Evolutionary conservation across 768 basidiomycete species (phyloP), one percentile per base, ranked within the genome.

Genomic region (Hygrocybe punicea): DNA sequence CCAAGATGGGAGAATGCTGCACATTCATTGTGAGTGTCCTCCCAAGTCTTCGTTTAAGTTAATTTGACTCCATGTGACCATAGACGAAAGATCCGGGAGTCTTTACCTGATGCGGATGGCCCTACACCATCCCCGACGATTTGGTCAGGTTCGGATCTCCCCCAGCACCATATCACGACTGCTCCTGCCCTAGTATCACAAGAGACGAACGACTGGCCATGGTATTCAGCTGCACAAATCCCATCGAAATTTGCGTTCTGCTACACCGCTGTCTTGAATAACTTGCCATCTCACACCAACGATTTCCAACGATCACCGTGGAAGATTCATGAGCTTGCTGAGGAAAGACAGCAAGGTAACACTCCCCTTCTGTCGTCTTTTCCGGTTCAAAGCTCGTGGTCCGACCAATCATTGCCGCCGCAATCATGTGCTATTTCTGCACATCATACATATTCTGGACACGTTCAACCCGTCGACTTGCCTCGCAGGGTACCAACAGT

Each of bases 1-100:
- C 59, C 51, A 14, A 67, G 71, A 25, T 76, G 79, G 79, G 59
- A 76, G n/a, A 67, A 64, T 62, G 64, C 63, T 14, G 51, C 58
- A 1, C 53, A 59, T 4, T 61, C 72, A 21, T 47, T 78, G 78
- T 80, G 51, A 63, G 77, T 66, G 8, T 29, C 23, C 46, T 55
- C 35, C 19, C 42, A 19, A n/a, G 19, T 34, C 55, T 21, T 53
- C 35, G 9, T 17, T 1, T 2, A 19, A 40, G n/a, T n/a, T 16
- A 21, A n/a, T 33, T 17, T 55, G 37, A 60, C 33, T 13, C 16
- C 16, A 7, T 14, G 36, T 48, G 21, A 24, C 57, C 56, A 17
- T 23, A 58, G 59, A 56, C 51, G 39, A 48, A 46, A n/a, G 48
- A 62, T 49, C 14, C 54, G 42, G 14, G 53, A 56, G 2, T 42